Percentiles rank a stretch among this genome's conserved stretches.
phyloP scores from a whole-genome alignment of 2,329 filamentous ascomycete species.

The Ophiostoma sp. region DNA sequence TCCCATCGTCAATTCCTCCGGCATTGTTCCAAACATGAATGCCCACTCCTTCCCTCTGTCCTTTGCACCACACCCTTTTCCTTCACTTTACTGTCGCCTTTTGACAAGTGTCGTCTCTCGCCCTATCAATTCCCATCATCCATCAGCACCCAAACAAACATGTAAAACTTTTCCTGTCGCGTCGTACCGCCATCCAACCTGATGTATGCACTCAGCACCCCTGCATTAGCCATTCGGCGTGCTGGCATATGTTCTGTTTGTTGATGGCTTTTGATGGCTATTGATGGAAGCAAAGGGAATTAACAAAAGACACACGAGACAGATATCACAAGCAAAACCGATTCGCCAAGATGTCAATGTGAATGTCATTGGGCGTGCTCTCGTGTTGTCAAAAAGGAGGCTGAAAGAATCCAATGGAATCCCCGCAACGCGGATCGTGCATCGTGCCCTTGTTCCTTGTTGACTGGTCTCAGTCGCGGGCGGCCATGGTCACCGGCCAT shows the following conservation, averaged over 20 bases:
- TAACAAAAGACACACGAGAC: neutral
- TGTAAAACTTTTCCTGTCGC: neutral
- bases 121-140: neutral
- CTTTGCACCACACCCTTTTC: neutral
- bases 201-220: slow-evolving; percentile 19
- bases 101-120: neutral
- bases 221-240: slow-evolving; percentile 22
- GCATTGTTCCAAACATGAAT: neutral
- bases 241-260: neutral
- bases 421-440: neutral
- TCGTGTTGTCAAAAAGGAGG: neutral
- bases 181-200: neutral
- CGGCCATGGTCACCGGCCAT: neutral
- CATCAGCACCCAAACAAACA: neutral
- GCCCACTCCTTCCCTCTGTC: neutral
- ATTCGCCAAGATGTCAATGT: neutral
- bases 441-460: too few species aligned
- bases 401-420: slow-evolving; percentile 3
- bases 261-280: neutral
- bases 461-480: neutral
- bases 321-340: neutral
- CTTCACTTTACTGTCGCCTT: neutral
- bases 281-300: neutral
- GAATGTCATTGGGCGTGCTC: neutral
- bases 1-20: neutral